A percentile compares a stretch with the other conserved stretches of the same genome.
phyloP scores from a whole-genome alignment of 2,329 filamentous ascomycete species.

The Tolypocladium tundrense region DNA sequence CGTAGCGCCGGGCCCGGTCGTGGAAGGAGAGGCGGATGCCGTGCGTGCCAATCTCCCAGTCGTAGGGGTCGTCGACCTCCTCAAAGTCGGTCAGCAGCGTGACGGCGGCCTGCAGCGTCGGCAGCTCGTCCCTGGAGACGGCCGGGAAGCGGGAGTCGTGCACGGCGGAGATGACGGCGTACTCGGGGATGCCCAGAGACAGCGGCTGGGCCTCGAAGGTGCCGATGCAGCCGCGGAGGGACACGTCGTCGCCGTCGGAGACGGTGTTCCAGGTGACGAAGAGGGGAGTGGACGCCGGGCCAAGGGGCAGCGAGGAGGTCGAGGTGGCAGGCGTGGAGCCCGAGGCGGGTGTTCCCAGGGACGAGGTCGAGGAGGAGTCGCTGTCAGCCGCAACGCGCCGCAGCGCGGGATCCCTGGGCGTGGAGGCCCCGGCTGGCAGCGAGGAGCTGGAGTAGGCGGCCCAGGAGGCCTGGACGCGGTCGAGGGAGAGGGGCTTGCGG shows the following conservation, averaged over 20 bases:
- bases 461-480: constrained; percentile 59
- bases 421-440: constrained; percentile 4
- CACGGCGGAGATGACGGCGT: constrained; percentile 70
- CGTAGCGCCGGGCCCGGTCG: constrained; percentile 62
- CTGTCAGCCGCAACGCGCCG: constrained; percentile 27
- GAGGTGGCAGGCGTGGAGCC: constrained; percentile 36
- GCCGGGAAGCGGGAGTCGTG: constrained; percentile 53
- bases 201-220: constrained; percentile 78
- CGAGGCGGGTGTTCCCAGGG: constrained; percentile 26
- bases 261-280: constrained; percentile 94
- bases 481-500: constrained; percentile 56
- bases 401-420: constrained; percentile 30
- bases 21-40: constrained; percentile 79
- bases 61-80: constrained; percentile 58
- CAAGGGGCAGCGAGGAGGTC: constrained; percentile 27
- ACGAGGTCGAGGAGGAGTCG: constrained; percentile 21
- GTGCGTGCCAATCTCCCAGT: constrained; percentile 81
- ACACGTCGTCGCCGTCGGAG: constrained; percentile 27
- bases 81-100: constrained; percentile 85
- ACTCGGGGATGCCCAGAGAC: constrained; percentile 61
- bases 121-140: constrained; percentile 42
- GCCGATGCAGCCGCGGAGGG: constrained; percentile 87
- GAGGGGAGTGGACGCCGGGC: constrained; percentile 52
- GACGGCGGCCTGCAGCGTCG: constrained; percentile 53
- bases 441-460: constrained; percentile 22